Evolutionary conservation across 1,284 basidiomycete genomes (phyloP).

Genomic region (Boletus semigastroideus): DNA sequence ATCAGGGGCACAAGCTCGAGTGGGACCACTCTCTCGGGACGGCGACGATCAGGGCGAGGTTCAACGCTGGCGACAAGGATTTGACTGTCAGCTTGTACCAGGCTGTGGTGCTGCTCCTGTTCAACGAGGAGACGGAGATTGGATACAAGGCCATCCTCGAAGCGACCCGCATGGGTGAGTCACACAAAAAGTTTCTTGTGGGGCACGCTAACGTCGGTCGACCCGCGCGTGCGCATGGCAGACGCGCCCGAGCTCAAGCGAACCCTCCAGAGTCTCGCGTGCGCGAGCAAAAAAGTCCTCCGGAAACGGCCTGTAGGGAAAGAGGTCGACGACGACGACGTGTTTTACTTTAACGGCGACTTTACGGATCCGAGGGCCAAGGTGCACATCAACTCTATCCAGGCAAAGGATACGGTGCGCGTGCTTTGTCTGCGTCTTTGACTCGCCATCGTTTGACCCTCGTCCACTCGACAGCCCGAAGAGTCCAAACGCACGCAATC

Average conservation of each 20-base stretch:
- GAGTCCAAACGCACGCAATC: slow-evolving; percentile 84
- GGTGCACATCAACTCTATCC: slow-evolving; percentile 95
- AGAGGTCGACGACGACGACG: slow-evolving; percentile 78
- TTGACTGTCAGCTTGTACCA: slow-evolving; percentile 91
- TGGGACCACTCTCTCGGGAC: slow-evolving; percentile 87
- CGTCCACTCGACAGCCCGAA: slow-evolving; percentile 59
- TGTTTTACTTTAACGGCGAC: slow-evolving; percentile 75
- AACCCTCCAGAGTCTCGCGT: slow-evolving; percentile 90
- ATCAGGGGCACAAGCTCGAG: slow-evolving; percentile 69
- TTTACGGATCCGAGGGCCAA: slow-evolving; percentile 81
- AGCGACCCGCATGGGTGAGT: slow-evolving; percentile 74
- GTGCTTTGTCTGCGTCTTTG: too few species aligned
- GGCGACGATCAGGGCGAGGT: slow-evolving; percentile 68
- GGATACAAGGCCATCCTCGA: slow-evolving; percentile 69
- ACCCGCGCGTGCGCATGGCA: slow-evolving; percentile 29
- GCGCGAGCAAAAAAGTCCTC: slow-evolving; percentile 88
- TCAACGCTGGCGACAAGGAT: slow-evolving; percentile 78
- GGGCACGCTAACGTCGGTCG: slow-evolving; percentile 2
- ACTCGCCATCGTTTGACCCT: too few species aligned
- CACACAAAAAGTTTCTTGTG: slow-evolving; percentile 6
- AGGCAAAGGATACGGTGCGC: slow-evolving; percentile 65
- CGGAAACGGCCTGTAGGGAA: slow-evolving; percentile 78
- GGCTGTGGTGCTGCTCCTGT: slow-evolving; percentile 84
- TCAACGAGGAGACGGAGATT: slow-evolving; percentile 70
- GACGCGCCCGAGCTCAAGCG: slow-evolving; percentile 76